Evolutionary conservation across 2,329 filamentous ascomycete species (phyloP).

Genomic region (Venturia nashicola): DNA sequence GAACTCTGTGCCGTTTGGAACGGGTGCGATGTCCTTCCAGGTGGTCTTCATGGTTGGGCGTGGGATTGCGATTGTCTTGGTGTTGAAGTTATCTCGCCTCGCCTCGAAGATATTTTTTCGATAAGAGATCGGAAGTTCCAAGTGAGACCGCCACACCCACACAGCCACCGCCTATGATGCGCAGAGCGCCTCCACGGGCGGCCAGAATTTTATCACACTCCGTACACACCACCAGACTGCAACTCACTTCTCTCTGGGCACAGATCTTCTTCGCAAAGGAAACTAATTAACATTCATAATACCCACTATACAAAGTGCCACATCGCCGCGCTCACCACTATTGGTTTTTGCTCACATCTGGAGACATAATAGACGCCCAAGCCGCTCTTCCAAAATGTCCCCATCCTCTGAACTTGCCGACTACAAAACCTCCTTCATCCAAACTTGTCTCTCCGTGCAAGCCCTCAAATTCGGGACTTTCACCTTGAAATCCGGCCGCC

Average conservation of each 20-base stretch:
- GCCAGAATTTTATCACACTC: no score
- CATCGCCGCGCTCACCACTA: no score
- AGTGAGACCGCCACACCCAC: no score
- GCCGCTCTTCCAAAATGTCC: background rate
- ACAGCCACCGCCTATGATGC: no score
- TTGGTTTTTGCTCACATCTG: no score
- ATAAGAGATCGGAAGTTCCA: background rate
- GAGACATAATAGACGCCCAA: no score
- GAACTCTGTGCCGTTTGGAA: slow-evolving; percentile 89
- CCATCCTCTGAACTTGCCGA: background rate
- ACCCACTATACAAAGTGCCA: no score
- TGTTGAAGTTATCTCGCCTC: background rate
- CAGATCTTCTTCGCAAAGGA: no score
- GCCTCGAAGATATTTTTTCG: background rate
- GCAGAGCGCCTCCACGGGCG: no score
- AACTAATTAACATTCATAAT: no score
- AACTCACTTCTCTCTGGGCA: background rate
- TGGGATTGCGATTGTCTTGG: background rate
- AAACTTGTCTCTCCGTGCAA: slow-evolving; percentile 53
- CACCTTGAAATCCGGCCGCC: slow-evolving; percentile 83
- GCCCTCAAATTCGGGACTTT: slow-evolving; percentile 74
- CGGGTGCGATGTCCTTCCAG: slow-evolving; percentile 71
- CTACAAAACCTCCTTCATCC: slow-evolving; percentile 56
- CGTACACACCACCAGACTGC: background rate
- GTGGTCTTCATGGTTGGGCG: slow-evolving; percentile 15